Evolutionary conservation across 208 protist species (phyloP).

Genomic region (Wallacemonas sp.): DNA sequence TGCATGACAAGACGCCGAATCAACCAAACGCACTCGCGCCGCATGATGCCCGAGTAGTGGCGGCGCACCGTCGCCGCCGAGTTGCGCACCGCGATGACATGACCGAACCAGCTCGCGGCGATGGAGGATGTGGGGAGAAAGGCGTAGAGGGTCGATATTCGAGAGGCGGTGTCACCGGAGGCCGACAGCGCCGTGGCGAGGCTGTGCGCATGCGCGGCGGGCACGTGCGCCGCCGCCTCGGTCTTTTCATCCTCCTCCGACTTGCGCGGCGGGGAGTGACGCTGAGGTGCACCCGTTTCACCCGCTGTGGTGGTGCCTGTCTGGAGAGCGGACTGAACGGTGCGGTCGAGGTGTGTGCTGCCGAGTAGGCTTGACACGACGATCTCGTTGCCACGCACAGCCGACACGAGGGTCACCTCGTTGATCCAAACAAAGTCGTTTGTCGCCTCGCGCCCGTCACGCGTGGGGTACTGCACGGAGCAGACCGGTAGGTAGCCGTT

Average conservation of each 20-base stretch:
- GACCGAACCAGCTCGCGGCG: conserved; percentile 57
- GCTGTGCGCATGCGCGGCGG: neutral
- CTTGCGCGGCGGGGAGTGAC: conserved; percentile 4
- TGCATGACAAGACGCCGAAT: conserved; percentile 29
- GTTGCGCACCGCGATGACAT: conserved; percentile 57
- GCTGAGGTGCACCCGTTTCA: conserved; percentile 3
- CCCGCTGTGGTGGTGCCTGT: conserved; percentile 1
- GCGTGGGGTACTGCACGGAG: conserved; percentile 19
- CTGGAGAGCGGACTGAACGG: conserved; percentile 11
- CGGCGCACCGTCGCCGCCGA: conserved; percentile 32
- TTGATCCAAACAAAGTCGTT: conserved; percentile 84
- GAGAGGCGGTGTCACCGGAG: conserved; percentile 23
- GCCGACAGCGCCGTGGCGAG: neutral
- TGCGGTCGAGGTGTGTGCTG: conserved; percentile 19
- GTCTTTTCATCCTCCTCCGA: conserved; percentile 10
- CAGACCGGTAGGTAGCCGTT: conserved; percentile 67
- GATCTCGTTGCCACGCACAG: conserved; percentile 63
- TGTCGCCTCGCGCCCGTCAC: conserved; percentile 23
- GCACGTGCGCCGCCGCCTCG: neutral
- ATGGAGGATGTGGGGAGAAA: conserved; percentile 64
- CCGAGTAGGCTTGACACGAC: conserved; percentile 63
- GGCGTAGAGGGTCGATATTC: conserved; percentile 57
- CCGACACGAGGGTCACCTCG: conserved; percentile 61
- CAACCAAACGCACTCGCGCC: conserved; percentile 29
- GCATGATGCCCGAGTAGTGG: conserved; percentile 50